Evolutionary conservation across 371 early-diverging fungal species (phyloP).

Genomic region (Mucor lusitanicus): DNA sequence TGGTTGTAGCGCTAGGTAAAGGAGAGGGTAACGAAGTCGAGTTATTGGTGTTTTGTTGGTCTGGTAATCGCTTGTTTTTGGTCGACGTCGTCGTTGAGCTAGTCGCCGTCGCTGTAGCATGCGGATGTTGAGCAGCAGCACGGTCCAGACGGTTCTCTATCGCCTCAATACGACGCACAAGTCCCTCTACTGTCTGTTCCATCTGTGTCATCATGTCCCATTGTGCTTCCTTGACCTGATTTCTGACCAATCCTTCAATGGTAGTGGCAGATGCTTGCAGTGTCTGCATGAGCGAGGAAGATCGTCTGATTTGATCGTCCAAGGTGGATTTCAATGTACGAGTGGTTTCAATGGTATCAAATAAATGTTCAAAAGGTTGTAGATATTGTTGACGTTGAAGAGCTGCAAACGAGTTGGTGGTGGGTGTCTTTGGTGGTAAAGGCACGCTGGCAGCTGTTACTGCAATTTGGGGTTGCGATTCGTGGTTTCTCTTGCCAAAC

Average conservation of each 20-base stretch:
- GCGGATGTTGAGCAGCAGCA: background rate
- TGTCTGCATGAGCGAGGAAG: constrained; percentile 75
- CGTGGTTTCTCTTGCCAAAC: constrained; percentile 5
- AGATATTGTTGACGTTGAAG: constrained; percentile 50
- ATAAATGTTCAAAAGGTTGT: constrained; percentile 63
- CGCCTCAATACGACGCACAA: constrained; percentile 9
- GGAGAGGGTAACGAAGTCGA: constrained; percentile 14
- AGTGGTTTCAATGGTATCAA: constrained; percentile 64
- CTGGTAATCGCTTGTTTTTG: background rate
- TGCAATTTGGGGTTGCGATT: constrained; percentile 11
- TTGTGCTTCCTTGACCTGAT: constrained; percentile 78
- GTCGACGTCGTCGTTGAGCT: background rate
- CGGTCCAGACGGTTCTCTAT: constrained; percentile 7
- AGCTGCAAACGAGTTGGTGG: constrained; percentile 34
- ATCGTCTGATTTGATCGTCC: constrained; percentile 78
- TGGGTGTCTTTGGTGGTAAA: constrained; percentile 35
- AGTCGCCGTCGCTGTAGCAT: background rate
- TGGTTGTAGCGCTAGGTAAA: constrained; percentile 17
- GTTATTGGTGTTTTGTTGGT: background rate
- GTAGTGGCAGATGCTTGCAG: constrained; percentile 73
- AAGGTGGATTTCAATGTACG: constrained; percentile 64
- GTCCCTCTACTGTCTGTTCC: constrained; percentile 15
- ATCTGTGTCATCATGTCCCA: constrained; percentile 50
- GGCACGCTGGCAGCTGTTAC: constrained; percentile 21
- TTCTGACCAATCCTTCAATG: constrained; percentile 77